Percentiles rank a stretch among this genome's conserved stretches.
Evolutionary conservation across 1,284 basidiomycete genomes (phyloP).

Genomic region (Cutaneotrichosporon sp.): DNA sequence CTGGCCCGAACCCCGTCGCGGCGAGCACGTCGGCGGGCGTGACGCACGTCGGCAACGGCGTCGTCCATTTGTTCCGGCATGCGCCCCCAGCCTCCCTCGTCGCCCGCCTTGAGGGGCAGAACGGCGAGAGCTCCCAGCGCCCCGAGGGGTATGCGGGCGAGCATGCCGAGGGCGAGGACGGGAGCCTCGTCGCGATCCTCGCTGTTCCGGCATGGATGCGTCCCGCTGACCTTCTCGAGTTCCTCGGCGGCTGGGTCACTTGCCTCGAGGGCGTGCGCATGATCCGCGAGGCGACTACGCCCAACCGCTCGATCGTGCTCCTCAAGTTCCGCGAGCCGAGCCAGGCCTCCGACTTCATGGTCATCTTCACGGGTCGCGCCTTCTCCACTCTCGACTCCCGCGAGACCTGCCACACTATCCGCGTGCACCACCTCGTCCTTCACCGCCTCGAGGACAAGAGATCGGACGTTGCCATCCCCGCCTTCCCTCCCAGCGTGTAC

Average conservation of each 20-base stretch:
- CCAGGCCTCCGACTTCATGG: conserved; percentile 79
- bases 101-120: conserved; percentile 38
- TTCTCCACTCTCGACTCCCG: conserved; percentile 74
- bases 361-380: conserved; percentile 83
- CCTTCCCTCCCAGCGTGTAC: conserved; percentile 64
- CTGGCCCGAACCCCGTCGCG: conserved; percentile 44
- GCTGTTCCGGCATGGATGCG: conserved; percentile 94
- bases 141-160: conserved; percentile 44
- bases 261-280: conserved; percentile 86
- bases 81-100: conserved; percentile 44
- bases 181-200: conserved; percentile 77
- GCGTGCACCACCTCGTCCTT: conserved; percentile 41
- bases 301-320: conserved; percentile 68
- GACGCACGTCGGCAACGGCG: conserved; percentile 52
- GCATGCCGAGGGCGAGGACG: conserved; percentile 54
- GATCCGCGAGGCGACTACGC: conserved; percentile 59
- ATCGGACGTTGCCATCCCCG: conserved; percentile 78
- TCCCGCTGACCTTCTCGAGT: conserved; percentile 84
- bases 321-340: conserved; percentile 78
- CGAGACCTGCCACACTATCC: conserved; percentile 59
- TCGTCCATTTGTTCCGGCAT: conserved; percentile 56
- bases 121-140: conserved; percentile 31
- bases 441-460: conserved; percentile 33
- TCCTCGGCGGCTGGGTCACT: conserved; percentile 84
- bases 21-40: conserved; percentile 40